A percentile compares a stretch with the other conserved stretches of the same genome.
Evolutionary conservation across 805 yeast genomes (phyloP).

Genomic region (Candida chauliodis): DNA sequence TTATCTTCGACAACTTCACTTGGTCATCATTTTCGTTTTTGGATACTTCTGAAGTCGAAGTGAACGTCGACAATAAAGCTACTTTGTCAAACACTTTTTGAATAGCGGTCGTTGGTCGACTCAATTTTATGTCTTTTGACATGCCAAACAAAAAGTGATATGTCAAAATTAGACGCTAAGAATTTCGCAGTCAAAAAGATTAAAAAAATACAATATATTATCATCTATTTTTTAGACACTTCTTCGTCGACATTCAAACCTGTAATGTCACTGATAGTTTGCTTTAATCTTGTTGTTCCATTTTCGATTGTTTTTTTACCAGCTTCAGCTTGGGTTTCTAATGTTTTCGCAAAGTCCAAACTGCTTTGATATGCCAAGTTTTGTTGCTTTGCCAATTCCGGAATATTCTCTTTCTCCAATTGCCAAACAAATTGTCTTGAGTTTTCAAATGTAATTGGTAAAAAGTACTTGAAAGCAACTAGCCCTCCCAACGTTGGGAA

Average conservation of each 20-base stretch:
- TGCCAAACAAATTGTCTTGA: constrained; percentile 55
- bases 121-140: constrained; percentile 2
- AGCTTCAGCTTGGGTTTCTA: constrained; percentile 40
- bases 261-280: constrained; percentile 50
- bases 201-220: background rate
- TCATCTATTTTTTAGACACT: constrained; percentile 44
- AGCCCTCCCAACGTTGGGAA: constrained; percentile 61
- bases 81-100: constrained; percentile 19
- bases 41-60: constrained; percentile 1
- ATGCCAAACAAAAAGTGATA: background rate
- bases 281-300: constrained; percentile 37
- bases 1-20: background rate
- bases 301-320: constrained; percentile 35
- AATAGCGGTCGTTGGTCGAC: constrained; percentile 22
- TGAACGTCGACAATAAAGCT: constrained; percentile 11
- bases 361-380: constrained; percentile 45
- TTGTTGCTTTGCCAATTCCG: constrained; percentile 64
- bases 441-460: constrained; percentile 70
- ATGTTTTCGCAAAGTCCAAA: constrained; percentile 38
- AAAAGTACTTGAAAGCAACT: constrained; percentile 61
- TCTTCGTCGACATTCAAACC: constrained; percentile 67
- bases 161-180: background rate
- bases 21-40: background rate
- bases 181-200: background rate
- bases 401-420: constrained; percentile 57